Conservation (phyloP, 306 rosid species). For the Canavalia gladiata region DNA sequence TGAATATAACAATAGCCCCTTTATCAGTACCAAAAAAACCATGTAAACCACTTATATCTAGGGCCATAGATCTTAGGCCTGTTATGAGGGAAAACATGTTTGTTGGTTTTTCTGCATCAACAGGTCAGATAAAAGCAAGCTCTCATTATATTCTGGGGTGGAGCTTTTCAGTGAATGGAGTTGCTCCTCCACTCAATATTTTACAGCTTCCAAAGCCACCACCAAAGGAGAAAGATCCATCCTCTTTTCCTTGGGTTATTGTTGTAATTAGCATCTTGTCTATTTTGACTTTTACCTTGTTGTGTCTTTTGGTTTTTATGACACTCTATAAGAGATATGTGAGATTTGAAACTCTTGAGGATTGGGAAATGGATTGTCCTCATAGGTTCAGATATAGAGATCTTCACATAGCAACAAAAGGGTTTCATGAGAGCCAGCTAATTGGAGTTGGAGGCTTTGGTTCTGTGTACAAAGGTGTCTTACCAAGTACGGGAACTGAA, state of each 20-base stretch:
- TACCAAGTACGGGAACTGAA: conserved; percentile 19
- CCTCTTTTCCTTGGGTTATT: conserved; percentile 8
- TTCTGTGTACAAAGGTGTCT: conserved; percentile 41
- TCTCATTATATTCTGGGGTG: conserved; percentile 31
- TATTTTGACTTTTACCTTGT: background rate
- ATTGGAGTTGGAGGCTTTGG: conserved; percentile 43
- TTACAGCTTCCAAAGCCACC: conserved; percentile 40
- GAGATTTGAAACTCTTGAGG: conserved; percentile 31
- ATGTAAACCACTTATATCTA: background rate
- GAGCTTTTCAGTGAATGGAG: conserved; percentile 35
- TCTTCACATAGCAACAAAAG: conserved; percentile 34
- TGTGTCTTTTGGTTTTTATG: conserved; percentile 1
- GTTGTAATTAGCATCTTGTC: background rate
- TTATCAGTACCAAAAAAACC: background rate
- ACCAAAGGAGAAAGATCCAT: conserved; percentile 13
- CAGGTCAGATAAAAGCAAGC: conserved; percentile 37
- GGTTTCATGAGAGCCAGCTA: conserved; percentile 18
- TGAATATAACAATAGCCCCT: conserved; percentile 25
- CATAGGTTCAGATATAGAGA: conserved; percentile 38
- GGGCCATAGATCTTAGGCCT: background rate
- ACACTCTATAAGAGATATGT: conserved; percentile 4
- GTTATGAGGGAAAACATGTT: conserved; percentile 18
- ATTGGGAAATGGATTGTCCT: conserved; percentile 33
- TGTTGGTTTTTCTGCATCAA: conserved; percentile 40
- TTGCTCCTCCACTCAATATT: background rate